phyloP scores from a whole-genome alignment of 1,284 basidiomycete genomes.

The Vanrija sp. region DNA sequence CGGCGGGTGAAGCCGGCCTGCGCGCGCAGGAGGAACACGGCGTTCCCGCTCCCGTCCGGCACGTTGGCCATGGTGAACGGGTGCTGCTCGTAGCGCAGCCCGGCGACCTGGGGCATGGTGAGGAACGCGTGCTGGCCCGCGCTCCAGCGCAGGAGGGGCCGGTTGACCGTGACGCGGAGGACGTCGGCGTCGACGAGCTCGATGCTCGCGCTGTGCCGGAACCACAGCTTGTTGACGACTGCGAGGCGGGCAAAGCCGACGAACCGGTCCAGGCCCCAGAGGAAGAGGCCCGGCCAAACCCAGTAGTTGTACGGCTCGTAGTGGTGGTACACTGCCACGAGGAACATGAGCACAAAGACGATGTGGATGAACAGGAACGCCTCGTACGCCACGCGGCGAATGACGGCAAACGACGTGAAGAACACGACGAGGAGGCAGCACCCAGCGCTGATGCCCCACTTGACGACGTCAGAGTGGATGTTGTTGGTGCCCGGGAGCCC shows the following conservation, averaged over 20 bases:
- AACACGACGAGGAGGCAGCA: slow-evolving; percentile 50
- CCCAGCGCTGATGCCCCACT: not conserved
- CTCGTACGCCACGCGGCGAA: slow-evolving; percentile 53
- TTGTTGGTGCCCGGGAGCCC: slow-evolving; percentile 1
- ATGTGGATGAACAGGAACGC: slow-evolving; percentile 55
- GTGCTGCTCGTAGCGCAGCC: slow-evolving; percentile 43
- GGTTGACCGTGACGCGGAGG: slow-evolving; percentile 12
- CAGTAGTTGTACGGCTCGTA: not conserved
- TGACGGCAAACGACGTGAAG: slow-evolving; percentile 48
- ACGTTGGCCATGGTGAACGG: slow-evolving; percentile 41
- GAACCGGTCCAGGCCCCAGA: slow-evolving; percentile 64
- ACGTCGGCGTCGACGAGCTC: slow-evolving; percentile 54
- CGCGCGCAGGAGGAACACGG: slow-evolving; percentile 13
- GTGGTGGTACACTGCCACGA: not conserved
- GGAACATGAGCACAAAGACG: slow-evolving; percentile 31
- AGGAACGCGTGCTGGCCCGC: slow-evolving; percentile 42
- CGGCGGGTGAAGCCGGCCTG: slow-evolving; percentile 34
- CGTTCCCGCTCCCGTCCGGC: slow-evolving; percentile 8
- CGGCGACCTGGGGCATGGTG: slow-evolving; percentile 35
- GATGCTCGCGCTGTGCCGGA: slow-evolving; percentile 43
- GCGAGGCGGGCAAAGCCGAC: slow-evolving; percentile 57
- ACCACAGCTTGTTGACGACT: slow-evolving; percentile 54
- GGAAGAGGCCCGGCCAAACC: slow-evolving; percentile 10
- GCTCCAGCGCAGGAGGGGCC: slow-evolving; percentile 23
- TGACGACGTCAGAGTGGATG: not conserved